Evolutionary conservation across 2,329 filamentous ascomycete species (phyloP).

Genomic region (Calonectria pseudoturangicola): DNA sequence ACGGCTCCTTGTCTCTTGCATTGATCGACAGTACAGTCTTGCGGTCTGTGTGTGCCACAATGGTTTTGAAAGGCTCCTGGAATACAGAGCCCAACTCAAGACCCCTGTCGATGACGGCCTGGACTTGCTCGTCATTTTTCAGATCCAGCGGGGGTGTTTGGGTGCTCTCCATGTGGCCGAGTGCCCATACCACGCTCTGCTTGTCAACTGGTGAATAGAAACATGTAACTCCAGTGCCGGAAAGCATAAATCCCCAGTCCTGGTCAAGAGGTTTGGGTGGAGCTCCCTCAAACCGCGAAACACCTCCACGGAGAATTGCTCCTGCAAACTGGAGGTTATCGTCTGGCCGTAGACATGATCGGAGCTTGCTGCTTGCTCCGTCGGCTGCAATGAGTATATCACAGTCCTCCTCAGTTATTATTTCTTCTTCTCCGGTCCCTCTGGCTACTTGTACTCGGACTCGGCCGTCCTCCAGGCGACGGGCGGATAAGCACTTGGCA

Average conservation of each 20-base stretch:
- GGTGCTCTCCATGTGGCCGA: constrained; percentile 59
- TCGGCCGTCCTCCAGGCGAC: constrained; percentile 48
- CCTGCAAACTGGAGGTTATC: constrained; percentile 64
- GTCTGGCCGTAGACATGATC: constrained; percentile 61
- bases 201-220: constrained; percentile 67
- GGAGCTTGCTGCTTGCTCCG: constrained; percentile 64
- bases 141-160: constrained; percentile 41
- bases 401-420: constrained; percentile 52
- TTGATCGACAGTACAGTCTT: constrained; percentile 62
- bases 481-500: constrained; percentile 51
- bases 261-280: constrained; percentile 58
- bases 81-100: constrained; percentile 59
- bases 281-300: constrained; percentile 59
- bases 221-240: constrained; percentile 62
- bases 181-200: constrained; percentile 63
- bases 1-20: constrained; percentile 66
- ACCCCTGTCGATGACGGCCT: constrained; percentile 57
- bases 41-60: constrained; percentile 63
- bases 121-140: constrained; percentile 47
- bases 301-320: constrained; percentile 62
- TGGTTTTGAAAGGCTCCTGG: constrained; percentile 61
- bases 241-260: constrained; percentile 65
- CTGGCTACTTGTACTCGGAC: constrained; percentile 49
- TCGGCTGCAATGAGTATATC: constrained; percentile 68
- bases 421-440: constrained; percentile 14